Conservation (phyloP, 352 stramenopile genomes). For the Phytophthora cryptogea region DNA sequence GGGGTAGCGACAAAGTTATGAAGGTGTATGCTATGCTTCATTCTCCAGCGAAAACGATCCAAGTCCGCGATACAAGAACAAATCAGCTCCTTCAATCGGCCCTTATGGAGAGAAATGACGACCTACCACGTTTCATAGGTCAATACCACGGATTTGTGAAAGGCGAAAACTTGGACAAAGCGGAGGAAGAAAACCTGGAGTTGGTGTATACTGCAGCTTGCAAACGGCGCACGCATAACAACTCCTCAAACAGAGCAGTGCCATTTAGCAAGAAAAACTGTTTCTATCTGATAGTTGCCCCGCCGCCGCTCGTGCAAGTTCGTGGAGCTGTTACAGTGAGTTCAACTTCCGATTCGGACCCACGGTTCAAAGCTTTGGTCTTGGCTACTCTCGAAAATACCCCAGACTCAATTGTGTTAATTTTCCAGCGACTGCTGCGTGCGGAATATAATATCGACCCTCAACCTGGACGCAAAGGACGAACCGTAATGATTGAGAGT, state of each 20-base stretch:
- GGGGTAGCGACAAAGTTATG: slow-evolving; percentile 47
- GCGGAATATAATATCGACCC: slow-evolving; percentile 36
- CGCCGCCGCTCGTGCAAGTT: slow-evolving; percentile 47
- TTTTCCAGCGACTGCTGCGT: slow-evolving; percentile 52
- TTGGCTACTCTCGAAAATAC: slow-evolving; percentile 18
- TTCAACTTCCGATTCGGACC: slow-evolving; percentile 18
- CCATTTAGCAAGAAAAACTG: slow-evolving; percentile 43
- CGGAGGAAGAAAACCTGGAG: slow-evolving; percentile 38
- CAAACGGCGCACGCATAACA: slow-evolving; percentile 10
- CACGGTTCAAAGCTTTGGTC: slow-evolving; percentile 46
- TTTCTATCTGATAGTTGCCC: slow-evolving; percentile 54
- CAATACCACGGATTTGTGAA: slow-evolving; percentile 66
- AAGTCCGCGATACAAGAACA: slow-evolving; percentile 43
- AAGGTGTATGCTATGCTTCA: slow-evolving; percentile 60
- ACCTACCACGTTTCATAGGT: slow-evolving; percentile 53
- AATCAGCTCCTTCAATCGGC: slow-evolving; percentile 43
- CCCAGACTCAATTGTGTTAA: slow-evolving; percentile 5
- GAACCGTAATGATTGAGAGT: slow-evolving; percentile 40
- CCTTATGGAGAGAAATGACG: slow-evolving; percentile 36
- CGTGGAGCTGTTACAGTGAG: slow-evolving; percentile 40
- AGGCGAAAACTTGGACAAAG: slow-evolving; percentile 30
- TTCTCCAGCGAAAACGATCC: slow-evolving; percentile 30
- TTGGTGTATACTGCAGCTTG: slow-evolving; percentile 34
- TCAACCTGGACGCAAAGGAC: slow-evolving; percentile 47
- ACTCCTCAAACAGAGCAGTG: neutral